phyloP scores from a whole-genome alignment of 352 stramenopile genomes.

The Globisporangium orthogonon region DNA sequence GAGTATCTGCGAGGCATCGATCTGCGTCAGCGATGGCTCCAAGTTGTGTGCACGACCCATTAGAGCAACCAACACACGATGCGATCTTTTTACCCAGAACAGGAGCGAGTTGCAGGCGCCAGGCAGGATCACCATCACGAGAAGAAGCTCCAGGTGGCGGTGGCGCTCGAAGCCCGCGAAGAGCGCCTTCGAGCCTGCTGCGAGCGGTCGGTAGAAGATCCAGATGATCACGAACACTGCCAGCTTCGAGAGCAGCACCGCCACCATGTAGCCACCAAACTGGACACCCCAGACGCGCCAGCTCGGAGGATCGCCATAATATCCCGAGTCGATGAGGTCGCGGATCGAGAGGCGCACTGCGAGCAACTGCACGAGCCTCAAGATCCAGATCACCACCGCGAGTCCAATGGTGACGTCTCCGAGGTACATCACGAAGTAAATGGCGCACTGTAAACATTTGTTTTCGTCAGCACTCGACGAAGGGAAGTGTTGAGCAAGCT shows the following conservation, averaged over 20 bases:
- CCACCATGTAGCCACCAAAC: constrained; percentile 33
- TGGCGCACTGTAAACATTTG: constrained; percentile 36
- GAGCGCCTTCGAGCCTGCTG: constrained; percentile 29
- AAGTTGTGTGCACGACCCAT: background rate
- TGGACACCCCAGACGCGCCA: constrained; percentile 53
- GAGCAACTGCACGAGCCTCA: constrained; percentile 32
- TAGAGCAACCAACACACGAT: background rate
- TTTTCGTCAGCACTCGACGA: background rate
- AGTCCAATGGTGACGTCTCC: constrained; percentile 57
- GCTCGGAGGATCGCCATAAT: constrained; percentile 64
- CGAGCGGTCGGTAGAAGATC: constrained; percentile 36
- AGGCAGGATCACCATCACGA: constrained; percentile 76
- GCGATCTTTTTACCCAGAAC: constrained; percentile 43
- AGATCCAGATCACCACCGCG: constrained; percentile 36
- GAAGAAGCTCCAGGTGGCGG: constrained; percentile 59
- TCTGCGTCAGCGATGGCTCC: background rate
- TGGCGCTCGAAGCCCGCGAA: constrained; percentile 52
- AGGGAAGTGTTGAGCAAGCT: no score
- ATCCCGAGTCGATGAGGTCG: constrained; percentile 45
- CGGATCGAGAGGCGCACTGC: constrained; percentile 24
- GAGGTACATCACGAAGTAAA: constrained; percentile 74
- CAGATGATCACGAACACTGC: constrained; percentile 34
- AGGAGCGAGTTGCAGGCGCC: constrained; percentile 62
- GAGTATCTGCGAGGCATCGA: constrained; percentile 25
- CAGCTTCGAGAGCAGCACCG: constrained; percentile 50